Evolutionary conservation across 1,284 basidiomycete genomes (phyloP).

Genomic region (Gomphus bonarii): DNA sequence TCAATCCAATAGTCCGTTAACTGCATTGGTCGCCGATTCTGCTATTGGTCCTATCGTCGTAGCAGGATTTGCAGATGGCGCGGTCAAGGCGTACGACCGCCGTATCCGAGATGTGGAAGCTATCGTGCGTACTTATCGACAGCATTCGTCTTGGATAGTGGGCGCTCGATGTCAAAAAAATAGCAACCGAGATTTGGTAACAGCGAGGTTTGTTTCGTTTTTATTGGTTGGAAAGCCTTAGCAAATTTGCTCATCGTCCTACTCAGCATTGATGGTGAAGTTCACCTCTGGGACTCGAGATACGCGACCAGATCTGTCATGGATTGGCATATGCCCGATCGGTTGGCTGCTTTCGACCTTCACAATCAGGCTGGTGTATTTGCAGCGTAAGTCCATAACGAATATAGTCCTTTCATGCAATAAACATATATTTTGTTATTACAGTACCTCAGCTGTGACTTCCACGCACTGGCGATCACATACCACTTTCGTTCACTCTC

Average conservation of each 20-base stretch:
- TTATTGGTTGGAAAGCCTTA: slow-evolving; percentile 4
- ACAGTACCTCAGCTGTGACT: slow-evolving; percentile 53
- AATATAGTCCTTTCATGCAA: slow-evolving; percentile 2
- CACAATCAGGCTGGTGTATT: slow-evolving; percentile 83
- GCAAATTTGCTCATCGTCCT: not conserved
- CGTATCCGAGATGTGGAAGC: slow-evolving; percentile 77
- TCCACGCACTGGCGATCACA: slow-evolving; percentile 53
- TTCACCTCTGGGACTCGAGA: slow-evolving; percentile 89
- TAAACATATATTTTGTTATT: slow-evolving; percentile 9
- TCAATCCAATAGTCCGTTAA: slow-evolving; percentile 83
- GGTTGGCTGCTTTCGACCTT: slow-evolving; percentile 80
- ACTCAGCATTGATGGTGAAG: slow-evolving; percentile 77
- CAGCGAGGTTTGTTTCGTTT: slow-evolving; percentile 60
- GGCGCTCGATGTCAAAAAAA: slow-evolving; percentile 82
- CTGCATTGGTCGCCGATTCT: slow-evolving; percentile 75
- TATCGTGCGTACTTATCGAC: slow-evolving; percentile 74
- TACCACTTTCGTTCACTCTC: slow-evolving; percentile 46
- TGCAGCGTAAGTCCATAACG: slow-evolving; percentile 56
- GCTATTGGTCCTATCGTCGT: slow-evolving; percentile 75
- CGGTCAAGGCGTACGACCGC: slow-evolving; percentile 86
- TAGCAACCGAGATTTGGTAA: slow-evolving; percentile 67
- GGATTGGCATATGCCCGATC: slow-evolving; percentile 60
- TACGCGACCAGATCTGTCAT: slow-evolving; percentile 51
- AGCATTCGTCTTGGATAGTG: slow-evolving; percentile 88
- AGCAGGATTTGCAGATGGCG: slow-evolving; percentile 90